Conservation (phyloP, 2,329 filamentous ascomycete genomes). For the Hyphodiscus sp. region DNA sequence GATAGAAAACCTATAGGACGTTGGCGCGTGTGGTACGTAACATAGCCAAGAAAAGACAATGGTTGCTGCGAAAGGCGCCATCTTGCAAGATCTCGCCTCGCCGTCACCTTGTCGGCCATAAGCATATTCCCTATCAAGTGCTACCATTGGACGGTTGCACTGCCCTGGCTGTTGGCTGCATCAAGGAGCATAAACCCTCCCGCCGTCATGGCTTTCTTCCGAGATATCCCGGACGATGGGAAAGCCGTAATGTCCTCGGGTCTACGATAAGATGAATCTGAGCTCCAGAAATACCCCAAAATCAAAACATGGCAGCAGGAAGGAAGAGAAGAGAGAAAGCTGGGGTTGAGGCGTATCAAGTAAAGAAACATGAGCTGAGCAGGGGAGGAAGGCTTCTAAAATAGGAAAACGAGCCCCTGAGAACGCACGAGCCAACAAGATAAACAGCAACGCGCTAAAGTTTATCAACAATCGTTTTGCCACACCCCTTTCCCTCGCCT, state of each 20-base stretch:
- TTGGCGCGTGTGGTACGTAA: not conserved
- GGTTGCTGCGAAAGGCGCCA: not conserved
- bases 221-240: not conserved
- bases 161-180: not conserved
- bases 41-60: not conserved
- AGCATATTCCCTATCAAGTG: not conserved
- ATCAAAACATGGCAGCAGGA: not conserved
- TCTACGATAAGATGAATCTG: not conserved
- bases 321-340: not conserved
- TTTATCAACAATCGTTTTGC: not conserved
- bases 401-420: not conserved
- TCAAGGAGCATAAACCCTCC: not conserved
- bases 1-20: not conserved
- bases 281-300: not conserved
- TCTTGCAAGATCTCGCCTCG: not conserved
- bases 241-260: not conserved
- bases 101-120: not conserved
- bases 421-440: not conserved
- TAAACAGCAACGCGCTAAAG: not conserved
- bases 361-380: not conserved
- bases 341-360: not conserved
- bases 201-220: not conserved
- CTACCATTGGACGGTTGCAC: not conserved
- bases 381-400: not conserved
- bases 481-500: not conserved